Evolutionary conservation across 345 rosid genomes (phyloP).

Genomic region (Populus simonii): DNA sequence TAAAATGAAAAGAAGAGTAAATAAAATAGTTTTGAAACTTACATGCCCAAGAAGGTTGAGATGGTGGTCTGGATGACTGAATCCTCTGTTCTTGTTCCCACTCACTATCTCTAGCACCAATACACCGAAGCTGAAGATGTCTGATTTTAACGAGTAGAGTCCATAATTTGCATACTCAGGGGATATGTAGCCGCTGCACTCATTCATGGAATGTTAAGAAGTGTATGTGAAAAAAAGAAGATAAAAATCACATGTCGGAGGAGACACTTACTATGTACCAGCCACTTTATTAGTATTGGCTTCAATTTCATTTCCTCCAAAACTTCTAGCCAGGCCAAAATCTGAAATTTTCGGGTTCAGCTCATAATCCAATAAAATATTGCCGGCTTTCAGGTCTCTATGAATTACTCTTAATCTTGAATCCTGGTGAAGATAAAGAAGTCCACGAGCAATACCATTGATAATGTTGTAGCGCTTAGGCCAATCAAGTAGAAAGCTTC

Average conservation of each 20-base stretch:
- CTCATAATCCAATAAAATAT: background rate
- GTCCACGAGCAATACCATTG: background rate
- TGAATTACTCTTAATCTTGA: background rate
- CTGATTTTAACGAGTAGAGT: slow-evolving; percentile 7
- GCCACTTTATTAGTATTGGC: background rate
- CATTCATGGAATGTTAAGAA: background rate
- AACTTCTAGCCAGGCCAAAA: background rate
- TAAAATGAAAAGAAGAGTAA: too few relatives aligned
- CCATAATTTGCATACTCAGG: slow-evolving; percentile 13
- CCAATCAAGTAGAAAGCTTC: background rate
- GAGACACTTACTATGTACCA: background rate
- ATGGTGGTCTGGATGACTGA: slow-evolving; percentile 1
- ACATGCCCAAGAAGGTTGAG: slow-evolving; percentile 21
- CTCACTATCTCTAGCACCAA: background rate
- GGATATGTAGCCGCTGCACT: slow-evolving; percentile 8
- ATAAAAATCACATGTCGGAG: too few relatives aligned
- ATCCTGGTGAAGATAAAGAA: background rate
- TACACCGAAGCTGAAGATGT: slow-evolving; percentile 11
- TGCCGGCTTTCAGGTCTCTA: background rate
- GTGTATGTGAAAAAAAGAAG: too few relatives aligned
- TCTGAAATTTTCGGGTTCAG: background rate
- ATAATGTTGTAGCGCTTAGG: background rate
- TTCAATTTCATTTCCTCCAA: background rate
- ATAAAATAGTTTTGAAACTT: background rate
- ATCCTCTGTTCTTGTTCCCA: slow-evolving; percentile 11